Percentiles rank a stretch among this genome's conserved stretches.
These are phyloP conservation scores for Tylopilus sp. DNA, from an alignment of 1,284 basidiomycete genomes.

Conservation along the genomic window DNA sequence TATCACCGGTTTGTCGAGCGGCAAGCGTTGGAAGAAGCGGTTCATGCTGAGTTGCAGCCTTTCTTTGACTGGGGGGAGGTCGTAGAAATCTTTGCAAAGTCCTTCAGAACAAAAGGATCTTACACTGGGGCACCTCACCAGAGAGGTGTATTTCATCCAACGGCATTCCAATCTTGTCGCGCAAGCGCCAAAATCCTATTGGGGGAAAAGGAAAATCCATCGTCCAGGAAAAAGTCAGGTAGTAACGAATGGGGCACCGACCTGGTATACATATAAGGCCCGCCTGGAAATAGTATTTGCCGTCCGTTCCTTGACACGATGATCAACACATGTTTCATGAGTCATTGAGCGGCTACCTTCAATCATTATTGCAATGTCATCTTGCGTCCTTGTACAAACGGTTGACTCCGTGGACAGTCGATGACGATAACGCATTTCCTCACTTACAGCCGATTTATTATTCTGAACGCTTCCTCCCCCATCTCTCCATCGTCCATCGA, in stretches of 20 bases:
- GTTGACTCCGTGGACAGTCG: background rate
- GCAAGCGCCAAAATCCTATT: conserved; percentile 73
- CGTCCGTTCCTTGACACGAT: conserved; percentile 47
- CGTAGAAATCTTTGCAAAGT: background rate
- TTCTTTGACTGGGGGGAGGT: conserved; percentile 48
- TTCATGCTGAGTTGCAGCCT: conserved; percentile 64
- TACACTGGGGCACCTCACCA: conserved; percentile 70
- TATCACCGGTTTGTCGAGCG: conserved; percentile 64
- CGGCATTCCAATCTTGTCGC: conserved; percentile 71
- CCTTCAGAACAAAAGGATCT: conserved; percentile 23
- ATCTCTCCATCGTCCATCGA: conserved; percentile 29
- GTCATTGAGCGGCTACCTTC: conserved; percentile 45
- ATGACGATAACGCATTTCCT: background rate
- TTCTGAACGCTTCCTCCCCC: conserved; percentile 56
- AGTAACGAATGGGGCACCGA: conserved; percentile 19
- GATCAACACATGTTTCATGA: background rate
- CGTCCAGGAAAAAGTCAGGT: background rate
- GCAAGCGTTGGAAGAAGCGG: conserved; percentile 65
- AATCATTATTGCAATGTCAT: conserved; percentile 75
- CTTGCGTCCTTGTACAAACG: conserved; percentile 46
- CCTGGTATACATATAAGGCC: conserved; percentile 68
- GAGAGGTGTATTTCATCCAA: conserved; percentile 66
- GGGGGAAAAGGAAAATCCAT: background rate
- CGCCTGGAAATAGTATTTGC: conserved; percentile 69
- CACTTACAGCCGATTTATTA: conserved; percentile 63